Evolutionary conservation across 768 basidiomycete species (phyloP).

Genomic region (Mycena chlorophos): DNA sequence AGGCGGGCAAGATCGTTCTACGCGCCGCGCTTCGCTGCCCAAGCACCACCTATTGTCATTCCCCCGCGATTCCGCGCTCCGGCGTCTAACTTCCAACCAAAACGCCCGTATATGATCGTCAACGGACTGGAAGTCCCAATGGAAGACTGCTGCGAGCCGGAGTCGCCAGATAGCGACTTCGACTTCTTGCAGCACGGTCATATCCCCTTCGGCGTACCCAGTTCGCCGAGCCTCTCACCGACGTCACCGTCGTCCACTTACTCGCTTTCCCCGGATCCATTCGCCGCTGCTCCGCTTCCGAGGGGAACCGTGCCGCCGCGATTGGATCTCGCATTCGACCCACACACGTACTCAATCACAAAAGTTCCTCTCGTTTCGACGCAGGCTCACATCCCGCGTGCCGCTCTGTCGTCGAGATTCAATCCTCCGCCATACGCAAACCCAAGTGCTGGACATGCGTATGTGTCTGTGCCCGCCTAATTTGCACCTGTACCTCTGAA

Average conservation of each 20-base stretch:
- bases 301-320: neutral
- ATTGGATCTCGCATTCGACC: neutral
- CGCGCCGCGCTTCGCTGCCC: neutral
- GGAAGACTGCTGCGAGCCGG: neutral
- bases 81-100: neutral
- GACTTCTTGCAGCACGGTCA: neutral
- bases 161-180: neutral
- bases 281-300: neutral
- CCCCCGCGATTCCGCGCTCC: neutral
- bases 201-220: neutral
- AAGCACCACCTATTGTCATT: neutral
- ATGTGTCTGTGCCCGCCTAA: no score
- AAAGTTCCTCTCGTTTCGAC: no score
- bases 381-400: neutral
- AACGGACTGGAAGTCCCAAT: neutral
- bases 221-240: neutral
- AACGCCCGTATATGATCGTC: neutral
- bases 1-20: neutral
- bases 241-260: neutral
- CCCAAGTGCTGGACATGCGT: slow-evolving; percentile 1
- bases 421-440: neutral
- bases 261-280: neutral
- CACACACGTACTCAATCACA: neutral
- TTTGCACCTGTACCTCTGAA: no score
- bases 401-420: neutral